phyloP scores from a whole-genome alignment of 2,329 filamentous ascomycete species.

The Anthostomella pinea region DNA sequence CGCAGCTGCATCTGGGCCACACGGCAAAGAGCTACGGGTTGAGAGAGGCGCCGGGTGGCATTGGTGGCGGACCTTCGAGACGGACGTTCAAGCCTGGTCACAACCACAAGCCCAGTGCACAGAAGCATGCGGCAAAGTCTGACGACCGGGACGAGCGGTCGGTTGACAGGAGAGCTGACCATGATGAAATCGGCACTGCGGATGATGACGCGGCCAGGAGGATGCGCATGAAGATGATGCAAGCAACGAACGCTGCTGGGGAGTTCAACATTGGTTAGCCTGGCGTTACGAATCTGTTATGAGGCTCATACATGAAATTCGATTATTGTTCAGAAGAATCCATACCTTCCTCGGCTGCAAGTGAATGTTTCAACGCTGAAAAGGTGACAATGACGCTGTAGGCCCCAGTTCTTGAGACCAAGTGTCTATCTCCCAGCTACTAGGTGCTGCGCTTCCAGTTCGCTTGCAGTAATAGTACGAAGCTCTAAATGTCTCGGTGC shows the following conservation, averaged over 20 bases:
- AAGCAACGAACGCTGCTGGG: conserved; percentile 53
- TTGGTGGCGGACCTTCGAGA: conserved; percentile 58
- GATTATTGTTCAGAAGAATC: no score
- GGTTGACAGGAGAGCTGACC: conserved; percentile 14
- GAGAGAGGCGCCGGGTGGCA: conserved; percentile 82
- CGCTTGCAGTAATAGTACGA: no score
- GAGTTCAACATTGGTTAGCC: conserved; percentile 65
- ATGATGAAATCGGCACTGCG: conserved; percentile 42
- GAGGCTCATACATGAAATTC: no score
- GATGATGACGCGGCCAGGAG: conserved; percentile 59
- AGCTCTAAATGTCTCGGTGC: background rate
- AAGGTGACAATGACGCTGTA: no score
- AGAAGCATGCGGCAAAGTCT: conserved; percentile 16
- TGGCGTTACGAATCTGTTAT: no score
- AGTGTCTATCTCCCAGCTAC: no score
- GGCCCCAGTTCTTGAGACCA: no score
- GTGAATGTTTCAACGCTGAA: no score
- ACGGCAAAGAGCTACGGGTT: conserved; percentile 90
- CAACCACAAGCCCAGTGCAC: conserved; percentile 30
- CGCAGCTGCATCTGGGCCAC: conserved; percentile 86
- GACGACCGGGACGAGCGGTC: conserved; percentile 28
- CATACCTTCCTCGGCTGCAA: no score
- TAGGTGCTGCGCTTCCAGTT: no score
- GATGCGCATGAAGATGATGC: conserved; percentile 62
- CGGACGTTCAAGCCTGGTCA: conserved; percentile 37